Percentiles rank a stretch among this genome's conserved stretches.
Conservation (phyloP, 2,329 filamentous ascomycete species). For the Fusarium buharicum region DNA sequence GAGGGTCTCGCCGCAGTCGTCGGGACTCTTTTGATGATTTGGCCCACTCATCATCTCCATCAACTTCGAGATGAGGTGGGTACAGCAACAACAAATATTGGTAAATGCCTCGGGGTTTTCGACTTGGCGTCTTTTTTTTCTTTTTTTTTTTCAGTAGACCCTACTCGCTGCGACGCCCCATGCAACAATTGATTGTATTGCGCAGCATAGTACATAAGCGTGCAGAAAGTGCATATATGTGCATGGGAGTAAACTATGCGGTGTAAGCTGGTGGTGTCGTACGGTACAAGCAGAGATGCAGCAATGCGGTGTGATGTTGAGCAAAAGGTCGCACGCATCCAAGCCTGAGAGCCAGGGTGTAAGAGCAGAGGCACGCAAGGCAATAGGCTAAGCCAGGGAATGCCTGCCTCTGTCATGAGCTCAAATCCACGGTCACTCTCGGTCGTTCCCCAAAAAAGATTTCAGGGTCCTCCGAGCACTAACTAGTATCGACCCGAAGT, state of each 20-base stretch:
- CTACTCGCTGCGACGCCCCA: constrained; percentile 6
- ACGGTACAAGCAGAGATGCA: constrained; percentile 30
- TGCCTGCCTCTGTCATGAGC: constrained; percentile 22
- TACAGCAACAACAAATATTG: background rate
- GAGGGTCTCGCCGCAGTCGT: constrained; percentile 23
- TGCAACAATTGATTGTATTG: constrained; percentile 15
- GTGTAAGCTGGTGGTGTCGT: constrained; percentile 31
- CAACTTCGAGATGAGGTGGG: constrained; percentile 29
- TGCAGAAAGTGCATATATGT: constrained; percentile 7
- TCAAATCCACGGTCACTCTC: constrained; percentile 25
- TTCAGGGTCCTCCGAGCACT: constrained; percentile 43
- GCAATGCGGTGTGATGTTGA: constrained; percentile 31
- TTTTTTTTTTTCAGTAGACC: constrained; percentile 1
- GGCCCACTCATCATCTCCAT: constrained; percentile 44
- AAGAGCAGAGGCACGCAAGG: constrained; percentile 4
- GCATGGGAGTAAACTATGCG: constrained; percentile 24
- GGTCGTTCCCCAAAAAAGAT: constrained; percentile 36
- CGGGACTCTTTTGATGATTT: constrained; percentile 37
- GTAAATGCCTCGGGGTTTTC: constrained; percentile 6
- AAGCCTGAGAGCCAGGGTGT: constrained; percentile 5
- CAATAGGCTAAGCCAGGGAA: constrained; percentile 7
- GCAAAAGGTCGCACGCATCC: constrained; percentile 6
- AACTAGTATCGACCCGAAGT: constrained; percentile 38
- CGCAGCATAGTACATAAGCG: constrained; percentile 17
- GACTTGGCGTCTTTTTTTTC: constrained; percentile 6